Percentiles rank a stretch among this genome's conserved stretches.
Evolutionary conservation across 768 basidiomycete species (phyloP).

Genomic region (Russula foetens): DNA sequence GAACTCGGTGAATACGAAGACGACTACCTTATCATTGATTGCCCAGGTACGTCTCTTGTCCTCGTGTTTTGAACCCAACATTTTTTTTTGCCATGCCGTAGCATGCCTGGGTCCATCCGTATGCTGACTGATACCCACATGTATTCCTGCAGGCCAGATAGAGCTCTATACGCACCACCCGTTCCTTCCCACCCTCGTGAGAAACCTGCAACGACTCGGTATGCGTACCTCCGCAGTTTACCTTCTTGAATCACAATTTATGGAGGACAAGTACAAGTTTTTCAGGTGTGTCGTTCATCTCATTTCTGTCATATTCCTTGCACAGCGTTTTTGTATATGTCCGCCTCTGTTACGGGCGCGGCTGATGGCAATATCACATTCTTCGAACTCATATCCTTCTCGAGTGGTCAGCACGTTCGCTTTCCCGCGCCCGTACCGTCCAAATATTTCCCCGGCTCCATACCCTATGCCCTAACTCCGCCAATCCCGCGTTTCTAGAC

Average conservation of each 20-base stretch:
- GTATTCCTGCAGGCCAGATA: slow-evolving; percentile 67
- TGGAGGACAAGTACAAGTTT: slow-evolving; percentile 99
- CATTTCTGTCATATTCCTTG: neutral
- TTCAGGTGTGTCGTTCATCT: slow-evolving; percentile 54
- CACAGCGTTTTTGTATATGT: slow-evolving; percentile 6
- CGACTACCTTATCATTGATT: slow-evolving; percentile 91
- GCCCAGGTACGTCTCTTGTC: slow-evolving; percentile 52
- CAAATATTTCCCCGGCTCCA: neutral
- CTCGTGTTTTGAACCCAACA: neutral
- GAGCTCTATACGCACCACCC: slow-evolving; percentile 98
- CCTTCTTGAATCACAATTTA: slow-evolving; percentile 96
- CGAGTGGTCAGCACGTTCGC: neutral
- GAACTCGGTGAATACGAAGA: slow-evolving; percentile 92
- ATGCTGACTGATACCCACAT: slow-evolving; percentile 1
- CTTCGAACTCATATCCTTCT: neutral
- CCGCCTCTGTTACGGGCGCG: neutral
- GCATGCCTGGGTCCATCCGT: neutral
- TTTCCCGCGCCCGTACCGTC: neutral
- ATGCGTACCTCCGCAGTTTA: slow-evolving; percentile 87
- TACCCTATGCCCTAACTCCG: slow-evolving; percentile 15
- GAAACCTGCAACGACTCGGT: slow-evolving; percentile 62
- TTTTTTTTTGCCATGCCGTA: slow-evolving; percentile 3
- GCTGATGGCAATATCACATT: neutral
- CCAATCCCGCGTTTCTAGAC: slow-evolving; percentile 2
- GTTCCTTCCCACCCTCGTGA: slow-evolving; percentile 86